phyloP scores from a whole-genome alignment of 805 yeast genomes.

The Yamadazyma takamatsuzukensis region DNA sequence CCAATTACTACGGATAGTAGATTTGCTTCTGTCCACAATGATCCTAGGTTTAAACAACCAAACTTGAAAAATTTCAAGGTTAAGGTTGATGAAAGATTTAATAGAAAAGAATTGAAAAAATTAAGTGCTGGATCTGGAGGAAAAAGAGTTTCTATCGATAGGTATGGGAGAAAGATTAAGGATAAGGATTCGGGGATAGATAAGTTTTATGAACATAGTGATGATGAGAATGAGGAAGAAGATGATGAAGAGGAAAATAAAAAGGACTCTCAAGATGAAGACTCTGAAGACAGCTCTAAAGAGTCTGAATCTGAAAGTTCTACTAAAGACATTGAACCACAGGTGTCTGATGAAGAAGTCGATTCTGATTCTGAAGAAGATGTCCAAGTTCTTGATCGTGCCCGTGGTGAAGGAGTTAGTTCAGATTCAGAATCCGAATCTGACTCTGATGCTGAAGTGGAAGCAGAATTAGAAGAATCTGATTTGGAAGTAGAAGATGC shows the following conservation, averaged over 20 bases:
- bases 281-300: constrained; percentile 21
- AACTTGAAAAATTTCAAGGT: constrained; percentile 66
- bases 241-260: constrained; percentile 15
- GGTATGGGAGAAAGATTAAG: constrained; percentile 74
- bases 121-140: constrained; percentile 40
- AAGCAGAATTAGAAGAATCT: constrained; percentile 42
- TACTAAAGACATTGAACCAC: too few relatives aligned
- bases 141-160: constrained; percentile 70
- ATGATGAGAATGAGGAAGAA: constrained; percentile 25
- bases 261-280: constrained; percentile 18
- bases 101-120: constrained; percentile 57
- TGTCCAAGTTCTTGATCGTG: constrained; percentile 43
- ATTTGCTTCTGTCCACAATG: constrained; percentile 73
- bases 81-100: constrained; percentile 80
- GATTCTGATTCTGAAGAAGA: constrained; percentile 12
- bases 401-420: constrained; percentile 62
- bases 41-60: constrained; percentile 83
- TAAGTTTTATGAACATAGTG: constrained; percentile 50
- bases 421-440: constrained; percentile 40
- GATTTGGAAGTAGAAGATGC: constrained; percentile 54
- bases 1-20: constrained; percentile 64
- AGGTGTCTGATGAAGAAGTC: too few relatives aligned
- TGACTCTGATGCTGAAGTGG: constrained; percentile 44
- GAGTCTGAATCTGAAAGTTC: constrained; percentile 19
- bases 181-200: constrained; percentile 55